Evolutionary conservation across 2,329 filamentous ascomycete species (phyloP).

Genomic region (Colletotrichum noveboracense): DNA sequence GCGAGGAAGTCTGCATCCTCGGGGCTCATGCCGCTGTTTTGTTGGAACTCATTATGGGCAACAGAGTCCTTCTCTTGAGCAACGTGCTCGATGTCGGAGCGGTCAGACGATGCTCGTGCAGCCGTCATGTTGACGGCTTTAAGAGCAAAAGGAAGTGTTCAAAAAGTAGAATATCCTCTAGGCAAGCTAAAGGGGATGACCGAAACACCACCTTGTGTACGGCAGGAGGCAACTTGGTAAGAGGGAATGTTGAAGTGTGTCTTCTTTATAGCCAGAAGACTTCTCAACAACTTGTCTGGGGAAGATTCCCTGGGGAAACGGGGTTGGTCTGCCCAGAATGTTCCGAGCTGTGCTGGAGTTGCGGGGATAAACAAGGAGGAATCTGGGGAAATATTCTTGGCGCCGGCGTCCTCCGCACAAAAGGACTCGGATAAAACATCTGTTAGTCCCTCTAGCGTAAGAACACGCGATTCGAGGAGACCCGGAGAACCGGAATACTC

Average conservation of each 20-base stretch:
- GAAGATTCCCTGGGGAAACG: background rate
- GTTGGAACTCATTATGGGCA: conserved; percentile 27
- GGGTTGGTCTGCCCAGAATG: background rate
- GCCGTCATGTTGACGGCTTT: conserved; percentile 12
- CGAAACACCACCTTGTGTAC: background rate
- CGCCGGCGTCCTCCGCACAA: background rate
- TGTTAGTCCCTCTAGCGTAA: background rate
- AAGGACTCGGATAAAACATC: background rate
- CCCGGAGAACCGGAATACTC: background rate
- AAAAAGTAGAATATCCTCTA: background rate
- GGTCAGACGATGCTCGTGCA: background rate
- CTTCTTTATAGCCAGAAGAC: background rate
- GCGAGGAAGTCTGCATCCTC: conserved; percentile 36
- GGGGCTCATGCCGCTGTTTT: conserved; percentile 13
- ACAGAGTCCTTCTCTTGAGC: conserved; percentile 27
- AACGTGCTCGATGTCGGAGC: conserved; percentile 28
- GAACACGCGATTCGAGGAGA: background rate
- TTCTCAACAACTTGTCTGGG: background rate
- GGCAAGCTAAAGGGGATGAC: background rate
- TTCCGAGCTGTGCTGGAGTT: background rate
- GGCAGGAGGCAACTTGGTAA: background rate
- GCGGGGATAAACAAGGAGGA: background rate
- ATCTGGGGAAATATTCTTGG: conserved; percentile 4
- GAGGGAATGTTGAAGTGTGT: background rate
- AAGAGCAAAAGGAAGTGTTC: background rate